These are phyloP conservation scores for Aspergillus calidoustus DNA, from an alignment of 2,329 filamentous ascomycete species.

Conservation along the genomic window DNA sequence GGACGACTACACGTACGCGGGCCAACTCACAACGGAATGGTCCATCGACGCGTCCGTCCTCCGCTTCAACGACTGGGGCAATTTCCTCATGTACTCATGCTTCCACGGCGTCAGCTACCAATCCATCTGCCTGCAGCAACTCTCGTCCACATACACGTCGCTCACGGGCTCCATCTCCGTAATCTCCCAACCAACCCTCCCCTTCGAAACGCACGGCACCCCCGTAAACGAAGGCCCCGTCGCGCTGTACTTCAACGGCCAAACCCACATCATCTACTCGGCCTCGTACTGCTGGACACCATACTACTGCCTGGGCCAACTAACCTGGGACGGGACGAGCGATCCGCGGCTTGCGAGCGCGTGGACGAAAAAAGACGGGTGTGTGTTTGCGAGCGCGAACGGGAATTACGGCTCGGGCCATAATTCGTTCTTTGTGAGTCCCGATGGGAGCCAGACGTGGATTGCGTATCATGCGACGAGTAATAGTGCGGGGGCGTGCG, in stretches of 20 bases:
- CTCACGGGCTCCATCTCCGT: slow-evolving; percentile 51
- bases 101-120: slow-evolving; percentile 42
- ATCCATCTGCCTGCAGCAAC: slow-evolving; percentile 23
- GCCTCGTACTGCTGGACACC: slow-evolving; percentile 63
- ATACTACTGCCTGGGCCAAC: slow-evolving; percentile 58
- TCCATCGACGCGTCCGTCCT: slow-evolving; percentile 60
- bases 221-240: slow-evolving; percentile 62
- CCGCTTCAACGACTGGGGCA: slow-evolving; percentile 54
- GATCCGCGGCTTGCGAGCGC: slow-evolving; percentile 51
- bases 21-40: slow-evolving; percentile 55
- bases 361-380: slow-evolving; percentile 58
- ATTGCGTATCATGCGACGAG: slow-evolving; percentile 62
- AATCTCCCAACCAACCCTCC: slow-evolving; percentile 56
- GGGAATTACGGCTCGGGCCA: slow-evolving; percentile 63
- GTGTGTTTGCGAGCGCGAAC: slow-evolving; percentile 57
- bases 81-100: slow-evolving; percentile 61
- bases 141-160: slow-evolving; percentile 16
- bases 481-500: slow-evolving; percentile 55
- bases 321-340: slow-evolving; percentile 57
- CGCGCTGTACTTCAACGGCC: slow-evolving; percentile 58
- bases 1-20: slow-evolving; percentile 56
- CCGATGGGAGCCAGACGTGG: slow-evolving; percentile 59
- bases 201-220: slow-evolving; percentile 56
- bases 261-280: slow-evolving; percentile 59
- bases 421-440: slow-evolving; percentile 62